phyloP scores from a whole-genome alignment of 805 yeast species.

The Candida andamanensis region DNA sequence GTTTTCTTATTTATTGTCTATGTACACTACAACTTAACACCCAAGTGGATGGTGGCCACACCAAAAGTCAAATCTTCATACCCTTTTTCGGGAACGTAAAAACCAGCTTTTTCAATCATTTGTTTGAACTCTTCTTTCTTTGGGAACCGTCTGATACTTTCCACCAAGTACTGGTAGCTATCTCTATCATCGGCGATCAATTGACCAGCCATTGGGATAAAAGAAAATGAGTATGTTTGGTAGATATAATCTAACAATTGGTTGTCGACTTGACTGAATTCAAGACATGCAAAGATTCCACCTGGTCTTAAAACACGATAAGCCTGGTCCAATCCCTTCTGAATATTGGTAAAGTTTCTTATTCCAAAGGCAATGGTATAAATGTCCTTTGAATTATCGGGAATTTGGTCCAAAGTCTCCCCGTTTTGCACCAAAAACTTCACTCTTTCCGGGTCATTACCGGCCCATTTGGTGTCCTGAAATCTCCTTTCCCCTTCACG shows the following conservation, averaged over 20 bases:
- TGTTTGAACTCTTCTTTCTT: conserved; percentile 82
- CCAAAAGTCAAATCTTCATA: conserved; percentile 94
- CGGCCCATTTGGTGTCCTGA: conserved; percentile 47
- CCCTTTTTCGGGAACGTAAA: conserved; percentile 79
- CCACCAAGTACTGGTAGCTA: conserved; percentile 93
- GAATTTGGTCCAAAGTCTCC: conserved; percentile 77
- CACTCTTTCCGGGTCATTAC: conserved; percentile 59
- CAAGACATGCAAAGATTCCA: conserved; percentile 94
- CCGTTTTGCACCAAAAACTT: conserved; percentile 88
- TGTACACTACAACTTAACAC: conserved; percentile 64
- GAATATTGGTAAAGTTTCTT: conserved; percentile 92
- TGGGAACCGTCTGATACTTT: conserved; percentile 89
- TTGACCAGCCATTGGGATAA: conserved; percentile 93
- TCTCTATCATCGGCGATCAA: conserved; percentile 92
- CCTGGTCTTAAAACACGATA: conserved; percentile 95
- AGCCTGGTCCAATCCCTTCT: conserved; percentile 92
- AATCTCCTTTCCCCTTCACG: conserved; percentile 84
- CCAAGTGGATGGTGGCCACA: conserved; percentile 92
- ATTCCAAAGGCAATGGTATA: conserved; percentile 97
- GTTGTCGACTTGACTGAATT: conserved; percentile 87
- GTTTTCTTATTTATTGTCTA: no score
- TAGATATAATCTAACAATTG: conserved; percentile 69
- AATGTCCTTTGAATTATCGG: conserved; percentile 84
- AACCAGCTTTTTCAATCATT: conserved; percentile 95
- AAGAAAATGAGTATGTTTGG: conserved; percentile 82